Evolutionary conservation across 23 red algal species (phyloP).

Genomic region (Cyanidium caldarium): DNA sequence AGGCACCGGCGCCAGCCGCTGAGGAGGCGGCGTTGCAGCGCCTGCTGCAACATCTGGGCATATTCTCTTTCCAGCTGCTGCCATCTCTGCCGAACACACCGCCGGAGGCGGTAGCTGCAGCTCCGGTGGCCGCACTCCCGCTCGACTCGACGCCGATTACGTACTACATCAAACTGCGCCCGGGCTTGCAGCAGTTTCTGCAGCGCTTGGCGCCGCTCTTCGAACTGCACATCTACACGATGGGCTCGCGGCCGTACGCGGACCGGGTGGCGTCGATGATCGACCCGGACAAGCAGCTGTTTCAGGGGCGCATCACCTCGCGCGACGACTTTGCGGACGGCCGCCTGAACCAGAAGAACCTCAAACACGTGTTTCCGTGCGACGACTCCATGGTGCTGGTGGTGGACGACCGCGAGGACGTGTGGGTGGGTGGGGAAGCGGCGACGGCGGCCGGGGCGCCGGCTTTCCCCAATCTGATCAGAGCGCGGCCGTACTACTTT

Average conservation of each 20-base stretch:
- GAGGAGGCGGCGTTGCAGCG: not conserved
- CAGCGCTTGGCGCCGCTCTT: conserved; percentile 21
- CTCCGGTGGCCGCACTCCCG: no score
- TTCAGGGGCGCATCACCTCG: conserved; percentile 62
- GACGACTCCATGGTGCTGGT: conserved; percentile 96
- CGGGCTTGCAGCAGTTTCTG: conserved; percentile 54
- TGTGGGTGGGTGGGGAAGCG: conserved; percentile 36
- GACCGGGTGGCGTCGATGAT: conserved; percentile 63
- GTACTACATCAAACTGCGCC: conserved; percentile 68
- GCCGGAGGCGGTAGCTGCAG: no score
- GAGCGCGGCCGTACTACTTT: conserved; percentile 73
- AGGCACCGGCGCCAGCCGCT: no score
- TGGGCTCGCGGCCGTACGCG: conserved; percentile 86
- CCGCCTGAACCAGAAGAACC: conserved; percentile 70
- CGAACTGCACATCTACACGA: conserved; percentile 98
- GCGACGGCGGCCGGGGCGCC: not conserved
- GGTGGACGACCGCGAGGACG: conserved; percentile 96
- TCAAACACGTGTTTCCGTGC: conserved; percentile 85
- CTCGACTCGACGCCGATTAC: not conserved
- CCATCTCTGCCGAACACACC: no score
- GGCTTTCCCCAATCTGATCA: conserved; percentile 72
- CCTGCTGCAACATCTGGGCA: not conserved
- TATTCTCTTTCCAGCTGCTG: not conserved
- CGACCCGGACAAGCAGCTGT: conserved; percentile 54
- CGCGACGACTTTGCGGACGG: conserved; percentile 95